Evolutionary conservation across 2,329 filamentous ascomycete species (phyloP), one percentile per base, ranked within the genome.

Genomic region (Ceratocystis colombiana): DNA sequence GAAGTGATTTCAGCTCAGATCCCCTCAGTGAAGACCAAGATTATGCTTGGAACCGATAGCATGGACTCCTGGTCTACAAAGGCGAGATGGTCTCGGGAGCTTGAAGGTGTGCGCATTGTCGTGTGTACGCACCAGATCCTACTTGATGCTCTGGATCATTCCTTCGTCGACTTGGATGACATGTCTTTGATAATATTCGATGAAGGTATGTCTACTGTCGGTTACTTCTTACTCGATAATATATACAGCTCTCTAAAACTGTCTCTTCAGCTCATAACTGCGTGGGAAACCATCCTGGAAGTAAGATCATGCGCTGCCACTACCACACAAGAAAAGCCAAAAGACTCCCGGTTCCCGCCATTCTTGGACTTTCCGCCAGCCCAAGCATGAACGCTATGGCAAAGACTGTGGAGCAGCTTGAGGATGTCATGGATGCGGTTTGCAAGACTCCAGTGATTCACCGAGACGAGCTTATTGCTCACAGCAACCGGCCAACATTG

Each of bases 291-390:
- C 81, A 86, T 70, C 79, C 88, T 0, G 84, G 85, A 10, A 86
- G 85, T 66, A 81, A 78, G 48, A 87, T 96, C 44, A 93, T 96
- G 88, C 77, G 75, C 33, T 77, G 84, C 37, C 87, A 88, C 70
- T 96, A 95, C 71, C 82, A 84, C 68, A 76, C 77, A 33, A 74
- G 73, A 20, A 79, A 79, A 63, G 69, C 65, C 0, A 69, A 66
- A 1, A 78, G 77, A 0, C 68, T 73, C 0, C 62, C 71, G 0
- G 74, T 84, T 1, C 91, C 91, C 0, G 78, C 79, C 22, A 86
- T 96, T 33, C 77, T 96, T 4, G 91, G 90, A 0, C 78, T 96
- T 28, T 92, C 88, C 5, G 91, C 91, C 0, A 95, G 88, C 68
- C 90, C 90, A 0, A 81, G 89, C 2, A 84, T 87, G 69, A 83